Base-by-base conservation (phyloP, 148 eudicot species). In the Amaranthus palmeri region DNA sequence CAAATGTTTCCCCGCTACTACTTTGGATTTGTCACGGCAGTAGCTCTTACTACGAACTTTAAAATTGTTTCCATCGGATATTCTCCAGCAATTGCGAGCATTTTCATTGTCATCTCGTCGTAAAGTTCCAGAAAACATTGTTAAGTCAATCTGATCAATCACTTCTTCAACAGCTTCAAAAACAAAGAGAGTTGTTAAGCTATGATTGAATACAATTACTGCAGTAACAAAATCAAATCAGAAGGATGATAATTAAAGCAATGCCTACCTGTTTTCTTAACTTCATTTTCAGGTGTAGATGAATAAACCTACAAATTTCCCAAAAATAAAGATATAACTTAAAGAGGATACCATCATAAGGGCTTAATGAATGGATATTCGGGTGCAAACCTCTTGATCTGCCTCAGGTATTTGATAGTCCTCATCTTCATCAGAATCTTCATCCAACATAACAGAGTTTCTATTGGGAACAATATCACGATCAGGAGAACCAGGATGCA, bases 381-480 rank as follows among this genome's bases (percentile, higher is more conserved):
- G 62, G 76, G 54, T 51, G 72, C 82, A 69, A 72, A 95, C 99
- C 96, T 91, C 97, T 78, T 88, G 86, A 43, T 69, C 83, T 68
- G 61, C 63, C 50, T 93, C 96, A 63, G 90, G 80, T 68, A 77
- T 82, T 78, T 89, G 98, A 79, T 68, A 85, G 69, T 95, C 99
- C 85, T 95, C 97, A 47, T 95, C 97, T 62, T 91, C 99, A 36
- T 95, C 99, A 58, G 99, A 95, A 78, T 89, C 80, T 59, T 95
- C 99, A 86, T 95, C 99, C 89, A 90, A 74, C 79, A 88, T 76
- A 63, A 74, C 85, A 55, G 90, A 85, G 72, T 87, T 88, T 80
- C 86, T 85, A 71, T 80, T 88, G 11, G 86, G 88, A 84, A 84
- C 89, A 69, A 67, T 83, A 62, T 80, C 68, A 77, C 83, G 92